phyloP scores from a whole-genome alignment of 305 asterid genomes.

The Solanum hybrid region DNA sequence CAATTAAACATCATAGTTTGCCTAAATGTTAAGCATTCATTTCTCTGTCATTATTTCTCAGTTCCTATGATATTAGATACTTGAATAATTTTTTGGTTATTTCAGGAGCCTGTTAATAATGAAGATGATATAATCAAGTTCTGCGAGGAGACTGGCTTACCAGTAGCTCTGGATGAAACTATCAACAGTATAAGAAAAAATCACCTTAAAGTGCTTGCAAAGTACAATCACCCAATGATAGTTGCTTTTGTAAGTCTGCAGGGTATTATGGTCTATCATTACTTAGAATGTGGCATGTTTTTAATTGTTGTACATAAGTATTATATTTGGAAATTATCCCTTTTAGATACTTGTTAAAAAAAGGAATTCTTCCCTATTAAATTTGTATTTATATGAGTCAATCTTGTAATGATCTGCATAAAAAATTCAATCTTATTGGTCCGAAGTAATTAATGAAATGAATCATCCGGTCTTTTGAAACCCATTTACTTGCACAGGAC shows the following conservation, averaged over 20 bases:
- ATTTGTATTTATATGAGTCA: background rate
- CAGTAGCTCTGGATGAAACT: conserved; percentile 96
- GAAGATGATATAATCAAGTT: conserved; percentile 73
- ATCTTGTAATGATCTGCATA: background rate
- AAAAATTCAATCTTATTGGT: background rate
- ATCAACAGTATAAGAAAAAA: conserved; percentile 42
- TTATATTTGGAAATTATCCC: background rate
- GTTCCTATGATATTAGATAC: background rate
- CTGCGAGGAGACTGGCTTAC: conserved; percentile 73
- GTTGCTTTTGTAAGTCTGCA: conserved; percentile 55
- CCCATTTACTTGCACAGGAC: background rate
- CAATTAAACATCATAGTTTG: background rate
- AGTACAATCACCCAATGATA: conserved; percentile 61
- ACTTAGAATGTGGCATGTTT: background rate
- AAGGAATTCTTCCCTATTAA: background rate
- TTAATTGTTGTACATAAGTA: background rate
- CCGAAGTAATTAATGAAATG: background rate
- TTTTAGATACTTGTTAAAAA: background rate
- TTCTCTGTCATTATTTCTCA: background rate
- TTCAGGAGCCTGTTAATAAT: conserved; percentile 82
- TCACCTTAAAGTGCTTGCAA: conserved; percentile 52
- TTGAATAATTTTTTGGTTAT: background rate
- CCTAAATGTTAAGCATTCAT: background rate
- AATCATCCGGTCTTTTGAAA: background rate
- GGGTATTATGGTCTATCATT: background rate